A percentile compares a stretch with the other conserved stretches of the same genome.
phyloP scores from a whole-genome alignment of 2,329 filamentous ascomycete species.

The Trichoderma koningii region DNA sequence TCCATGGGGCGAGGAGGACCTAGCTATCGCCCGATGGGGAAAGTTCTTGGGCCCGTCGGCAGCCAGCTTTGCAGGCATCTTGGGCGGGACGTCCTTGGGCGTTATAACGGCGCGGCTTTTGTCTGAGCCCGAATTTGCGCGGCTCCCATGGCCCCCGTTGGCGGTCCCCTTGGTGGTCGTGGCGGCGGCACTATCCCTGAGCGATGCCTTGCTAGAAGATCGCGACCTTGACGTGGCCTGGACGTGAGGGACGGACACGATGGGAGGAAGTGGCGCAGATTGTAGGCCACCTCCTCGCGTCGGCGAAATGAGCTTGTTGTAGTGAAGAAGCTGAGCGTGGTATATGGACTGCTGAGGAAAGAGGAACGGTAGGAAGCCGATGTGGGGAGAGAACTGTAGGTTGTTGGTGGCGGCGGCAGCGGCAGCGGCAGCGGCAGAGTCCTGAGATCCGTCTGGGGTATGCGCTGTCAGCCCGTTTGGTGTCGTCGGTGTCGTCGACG shows the following conservation, averaged over 20 bases:
- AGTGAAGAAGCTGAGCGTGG: conserved; percentile 64
- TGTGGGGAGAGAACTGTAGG: conserved; percentile 45
- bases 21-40: conserved; percentile 36
- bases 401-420: conserved; percentile 35
- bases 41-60: conserved; percentile 38
- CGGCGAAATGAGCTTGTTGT: conserved; percentile 65
- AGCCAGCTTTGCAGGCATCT: conserved; percentile 53
- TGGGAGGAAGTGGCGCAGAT: conserved; percentile 56
- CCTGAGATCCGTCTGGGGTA: conserved; percentile 39
- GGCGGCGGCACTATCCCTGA: conserved; percentile 50
- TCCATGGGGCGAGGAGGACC: conserved; percentile 36
- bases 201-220: conserved; percentile 62
- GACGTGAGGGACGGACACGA: conserved; percentile 57
- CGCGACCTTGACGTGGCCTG: conserved; percentile 59
- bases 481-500: conserved; percentile 35
- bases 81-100: conserved; percentile 55
- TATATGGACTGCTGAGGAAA: conserved; percentile 62
- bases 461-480: conserved; percentile 35
- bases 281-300: conserved; percentile 57
- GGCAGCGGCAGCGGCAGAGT: conserved; percentile 33
- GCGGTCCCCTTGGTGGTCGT: conserved; percentile 49
- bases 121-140: conserved; percentile 56
- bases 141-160: conserved; percentile 67
- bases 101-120: conserved; percentile 65
- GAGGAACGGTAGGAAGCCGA: conserved; percentile 60